A percentile compares a stretch with the other conserved stretches of the same genome.
These are phyloP conservation scores for Elsinoe fawcettii DNA, from an alignment of 2,329 filamentous ascomycete genomes.

Conservation along the genomic window DNA sequence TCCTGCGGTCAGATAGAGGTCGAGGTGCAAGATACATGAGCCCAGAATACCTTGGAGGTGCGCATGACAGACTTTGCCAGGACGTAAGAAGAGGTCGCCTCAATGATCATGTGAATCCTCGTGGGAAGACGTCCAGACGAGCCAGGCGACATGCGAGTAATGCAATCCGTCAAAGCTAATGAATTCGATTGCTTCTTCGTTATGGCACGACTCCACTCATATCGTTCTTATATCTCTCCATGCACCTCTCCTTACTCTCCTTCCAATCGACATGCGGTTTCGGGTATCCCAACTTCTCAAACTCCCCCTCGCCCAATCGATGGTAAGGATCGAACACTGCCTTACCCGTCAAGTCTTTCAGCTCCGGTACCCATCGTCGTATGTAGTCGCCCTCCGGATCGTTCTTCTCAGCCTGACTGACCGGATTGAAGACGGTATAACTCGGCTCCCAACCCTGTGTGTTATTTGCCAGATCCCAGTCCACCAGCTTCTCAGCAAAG, in stretches of 20 bases:
- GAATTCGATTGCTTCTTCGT: no score
- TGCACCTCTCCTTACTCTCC: conserved; percentile 36
- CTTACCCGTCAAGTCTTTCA: conserved; percentile 37
- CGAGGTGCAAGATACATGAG: no score
- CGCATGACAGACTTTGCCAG: no score
- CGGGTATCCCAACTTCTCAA: conserved; percentile 42
- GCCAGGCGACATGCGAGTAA: no score
- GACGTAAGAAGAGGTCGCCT: no score
- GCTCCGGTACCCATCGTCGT: conserved; percentile 32
- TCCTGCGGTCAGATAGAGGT: no score
- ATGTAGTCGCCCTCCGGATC: conserved; percentile 34
- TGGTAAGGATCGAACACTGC: conserved; percentile 43
- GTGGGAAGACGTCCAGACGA: no score
- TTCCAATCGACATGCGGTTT: conserved; percentile 40
- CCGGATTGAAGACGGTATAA: conserved; percentile 43
- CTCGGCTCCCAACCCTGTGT: conserved; percentile 47
- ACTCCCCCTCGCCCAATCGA: conserved; percentile 39
- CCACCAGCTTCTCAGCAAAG: conserved; percentile 44
- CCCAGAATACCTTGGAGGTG: no score
- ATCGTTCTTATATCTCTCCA: conserved; percentile 38
- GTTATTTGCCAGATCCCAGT: conserved; percentile 44
- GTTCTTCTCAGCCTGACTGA: conserved; percentile 33
- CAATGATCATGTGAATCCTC: no score
- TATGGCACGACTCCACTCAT: conserved; percentile 35
- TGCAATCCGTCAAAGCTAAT: no score